Evolutionary conservation across 2,329 filamentous ascomycete species (phyloP).

Genomic region (Emericellopsis cladophorae): DNA sequence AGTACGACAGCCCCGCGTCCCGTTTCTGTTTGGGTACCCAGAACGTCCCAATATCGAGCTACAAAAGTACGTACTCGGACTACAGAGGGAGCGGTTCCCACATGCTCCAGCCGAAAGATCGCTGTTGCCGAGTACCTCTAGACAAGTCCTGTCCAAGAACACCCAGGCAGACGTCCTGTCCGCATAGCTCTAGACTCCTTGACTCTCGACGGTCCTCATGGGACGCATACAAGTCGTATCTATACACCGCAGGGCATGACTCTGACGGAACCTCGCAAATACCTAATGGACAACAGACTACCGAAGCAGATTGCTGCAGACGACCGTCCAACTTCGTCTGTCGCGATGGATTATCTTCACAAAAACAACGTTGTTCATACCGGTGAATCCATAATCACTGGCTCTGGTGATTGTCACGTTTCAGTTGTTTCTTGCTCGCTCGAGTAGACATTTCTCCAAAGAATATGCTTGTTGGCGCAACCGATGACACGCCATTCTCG

Average conservation of each 20-base stretch:
- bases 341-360: slow-evolving; percentile 3
- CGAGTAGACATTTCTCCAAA: slow-evolving; percentile 4
- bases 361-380: slow-evolving; percentile 3
- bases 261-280: slow-evolving; percentile 1
- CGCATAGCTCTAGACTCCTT: slow-evolving; percentile 1
- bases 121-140: slow-evolving; percentile 3
- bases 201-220: slow-evolving; percentile 2
- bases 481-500: slow-evolving; percentile 2
- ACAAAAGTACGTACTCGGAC: slow-evolving; percentile 4
- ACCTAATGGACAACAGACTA: slow-evolving; percentile 1
- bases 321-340: slow-evolving; percentile 2
- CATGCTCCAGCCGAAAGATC: slow-evolving; percentile 2
- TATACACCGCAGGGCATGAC: slow-evolving; percentile 4
- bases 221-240: slow-evolving; percentile 2
- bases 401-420: slow-evolving; percentile 3
- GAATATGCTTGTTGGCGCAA: slow-evolving; percentile 3
- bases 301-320: slow-evolving; percentile 2
- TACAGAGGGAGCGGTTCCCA: slow-evolving; percentile 1
- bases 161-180: slow-evolving; percentile 1
- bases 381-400: slow-evolving; percentile 1
- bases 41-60: slow-evolving; percentile 3
- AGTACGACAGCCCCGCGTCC: slow-evolving; percentile 1
- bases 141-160: slow-evolving; percentile 2
- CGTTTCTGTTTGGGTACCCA: neutral
- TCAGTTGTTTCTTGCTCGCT: slow-evolving; percentile 1